Conservation (phyloP, 169 alveolate genomes). For the Plasmodium vivax region DNA sequence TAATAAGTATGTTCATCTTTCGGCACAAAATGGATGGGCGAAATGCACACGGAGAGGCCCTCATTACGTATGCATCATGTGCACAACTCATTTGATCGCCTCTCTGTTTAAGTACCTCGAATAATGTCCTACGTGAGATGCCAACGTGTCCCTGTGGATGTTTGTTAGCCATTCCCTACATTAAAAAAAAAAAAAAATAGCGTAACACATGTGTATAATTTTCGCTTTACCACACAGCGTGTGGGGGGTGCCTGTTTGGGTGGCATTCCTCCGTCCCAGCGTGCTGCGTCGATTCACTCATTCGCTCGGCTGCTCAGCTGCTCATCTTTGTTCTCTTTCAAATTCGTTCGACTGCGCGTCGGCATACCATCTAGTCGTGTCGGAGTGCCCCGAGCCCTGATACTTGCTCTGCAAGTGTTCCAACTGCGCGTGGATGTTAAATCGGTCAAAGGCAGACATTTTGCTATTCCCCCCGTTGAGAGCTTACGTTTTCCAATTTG, state of each 20-base stretch:
- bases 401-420: conserved; percentile 96
- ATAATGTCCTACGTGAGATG: conserved; percentile 94
- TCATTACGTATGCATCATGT: background rate
- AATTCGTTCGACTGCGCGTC: too few relatives aligned
- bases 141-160: conserved; percentile 93
- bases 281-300: background rate
- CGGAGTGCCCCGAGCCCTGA: conserved; percentile 96
- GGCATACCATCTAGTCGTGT: conserved; percentile 92
- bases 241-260: background rate
- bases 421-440: conserved; percentile 92
- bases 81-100: background rate
- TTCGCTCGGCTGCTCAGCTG: background rate
- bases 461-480: background rate
- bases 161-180: conserved; percentile 93
- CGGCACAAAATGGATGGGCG: background rate
- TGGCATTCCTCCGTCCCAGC: background rate
- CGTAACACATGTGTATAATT: background rate
- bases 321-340: background rate
- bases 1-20: background rate
- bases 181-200: background rate
- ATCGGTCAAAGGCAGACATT: conserved; percentile 90
- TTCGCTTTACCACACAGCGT: background rate
- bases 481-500: conserved; percentile 1
- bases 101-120: conserved; percentile 78
- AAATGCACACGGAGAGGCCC: background rate